Conservation (phyloP, 768 basidiomycete genomes). For the Cystobasidium ongulense region DNA sequence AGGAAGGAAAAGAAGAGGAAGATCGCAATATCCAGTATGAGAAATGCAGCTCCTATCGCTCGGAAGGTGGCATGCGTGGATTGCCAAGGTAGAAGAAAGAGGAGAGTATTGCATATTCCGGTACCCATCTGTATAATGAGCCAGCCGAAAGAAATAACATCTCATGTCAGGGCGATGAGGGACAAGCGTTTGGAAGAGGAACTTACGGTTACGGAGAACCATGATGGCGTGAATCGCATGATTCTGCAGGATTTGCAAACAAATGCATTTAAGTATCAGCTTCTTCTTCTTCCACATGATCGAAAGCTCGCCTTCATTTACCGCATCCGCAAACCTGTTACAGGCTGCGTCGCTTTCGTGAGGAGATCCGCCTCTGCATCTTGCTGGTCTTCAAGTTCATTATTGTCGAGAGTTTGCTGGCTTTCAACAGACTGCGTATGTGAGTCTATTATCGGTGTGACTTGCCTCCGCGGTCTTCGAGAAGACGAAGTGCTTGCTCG, state of each 20-base stretch:
- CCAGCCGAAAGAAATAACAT: not conserved
- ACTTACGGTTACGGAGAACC: conserved; percentile 25
- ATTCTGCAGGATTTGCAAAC: conserved; percentile 2
- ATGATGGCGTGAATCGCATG: conserved; percentile 30
- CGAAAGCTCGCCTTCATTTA: not conserved
- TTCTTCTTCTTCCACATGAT: not conserved
- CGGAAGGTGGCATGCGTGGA: conserved; percentile 37
- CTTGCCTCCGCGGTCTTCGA: not conserved
- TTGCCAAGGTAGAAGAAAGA: conserved; percentile 38
- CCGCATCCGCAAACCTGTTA: conserved; percentile 25
- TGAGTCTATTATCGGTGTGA: not conserved
- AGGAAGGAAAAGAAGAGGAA: conserved; percentile 36
- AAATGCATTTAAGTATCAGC: not conserved
- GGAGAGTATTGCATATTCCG: conserved; percentile 40
- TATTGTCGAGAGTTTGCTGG: not conserved
- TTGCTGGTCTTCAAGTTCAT: not conserved
- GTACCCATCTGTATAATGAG: conserved; percentile 35
- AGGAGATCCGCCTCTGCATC: conserved; percentile 17
- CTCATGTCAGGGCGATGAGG: not conserved
- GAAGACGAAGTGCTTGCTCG: not conserved
- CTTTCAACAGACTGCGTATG: not conserved
- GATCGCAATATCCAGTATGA: conserved; percentile 38
- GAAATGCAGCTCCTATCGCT: conserved; percentile 36
- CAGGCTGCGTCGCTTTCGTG: conserved; percentile 5
- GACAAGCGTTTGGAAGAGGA: not conserved